Base-by-base conservation (phyloP, 192 early-diverging fungal genomes). In the Backusella macrospora region DNA sequence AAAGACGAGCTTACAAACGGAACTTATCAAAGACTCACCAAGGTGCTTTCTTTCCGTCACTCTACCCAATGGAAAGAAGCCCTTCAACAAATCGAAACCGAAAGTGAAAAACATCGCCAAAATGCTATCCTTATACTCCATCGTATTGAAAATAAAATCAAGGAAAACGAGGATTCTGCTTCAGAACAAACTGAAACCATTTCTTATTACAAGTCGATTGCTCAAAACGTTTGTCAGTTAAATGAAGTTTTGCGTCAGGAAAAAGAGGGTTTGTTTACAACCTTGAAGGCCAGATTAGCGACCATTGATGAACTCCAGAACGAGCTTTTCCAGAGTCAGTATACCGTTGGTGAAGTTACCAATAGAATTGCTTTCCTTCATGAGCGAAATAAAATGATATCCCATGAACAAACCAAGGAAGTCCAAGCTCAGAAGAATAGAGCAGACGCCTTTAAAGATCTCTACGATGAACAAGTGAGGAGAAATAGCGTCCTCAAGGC, bases 251-350 rank as follows among this genome's bases (percentile, higher is more conserved):
- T 59, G 10, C 52, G 23, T 26, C 21, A 59, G 26, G 52, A 59
- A 59, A 59, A 59, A n/a, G 52, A 59, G 21, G 8, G 52, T 0
- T 4, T 59, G 23, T 59, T 59, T 26, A 23, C 21, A 59, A 26
- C 52, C 10, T 12, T 59, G 0, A 59, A 59, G 26, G 52, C 52
- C 21, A 59, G 21, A 59, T 59, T 59, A 23, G 52, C 4, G 1
- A 59, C 52, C 1, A 59, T 59, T 59, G 52, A 59, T 59, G 26
- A 59, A 23, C 52, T 59, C 21, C 52, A 59, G 26, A 59, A 18
- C 9, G 21, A 59, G 21, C 52, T 26, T 59, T 59, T 59, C 26
- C 10, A 59, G 26, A 13, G 52, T 3, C 52, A 59, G 10, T 59
- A 59, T 59, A 59, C 21, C 10, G 21, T 59, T 59, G 52, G 52